Evolutionary conservation across 2,329 filamentous ascomycete species (phyloP).

Genomic region (Exophiala bonariae): DNA sequence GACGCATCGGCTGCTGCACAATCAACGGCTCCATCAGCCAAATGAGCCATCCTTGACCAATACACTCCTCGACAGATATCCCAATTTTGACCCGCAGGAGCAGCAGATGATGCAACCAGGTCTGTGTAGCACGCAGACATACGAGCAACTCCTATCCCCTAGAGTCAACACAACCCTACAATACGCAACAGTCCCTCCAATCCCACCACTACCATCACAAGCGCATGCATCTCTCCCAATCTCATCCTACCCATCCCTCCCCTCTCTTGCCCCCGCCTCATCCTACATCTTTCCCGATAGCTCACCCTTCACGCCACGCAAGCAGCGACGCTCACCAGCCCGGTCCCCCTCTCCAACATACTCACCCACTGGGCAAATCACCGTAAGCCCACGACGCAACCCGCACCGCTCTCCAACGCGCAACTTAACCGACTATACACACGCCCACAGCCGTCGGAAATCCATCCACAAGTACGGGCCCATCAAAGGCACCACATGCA

Average conservation of each 20-base stretch:
- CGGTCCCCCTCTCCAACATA: slow-evolving; percentile 39
- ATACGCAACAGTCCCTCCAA: too few relatives aligned
- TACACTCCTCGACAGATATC: too few relatives aligned
- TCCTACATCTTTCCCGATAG: slow-evolving; percentile 41
- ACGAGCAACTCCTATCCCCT: not conserved
- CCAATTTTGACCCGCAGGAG: not conserved
- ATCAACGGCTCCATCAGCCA: slow-evolving; percentile 3
- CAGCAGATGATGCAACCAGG: slow-evolving; percentile 40
- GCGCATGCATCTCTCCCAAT: slow-evolving; percentile 14
- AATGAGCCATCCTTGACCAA: too few relatives aligned
- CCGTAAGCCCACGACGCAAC: slow-evolving; percentile 32
- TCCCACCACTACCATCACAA: slow-evolving; percentile 1
- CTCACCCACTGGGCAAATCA: slow-evolving; percentile 33
- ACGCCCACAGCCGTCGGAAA: slow-evolving; percentile 38
- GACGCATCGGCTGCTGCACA: slow-evolving; percentile 23
- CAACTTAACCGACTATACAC: slow-evolving; percentile 30
- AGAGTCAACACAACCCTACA: slow-evolving; percentile 17
- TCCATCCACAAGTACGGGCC: slow-evolving; percentile 43
- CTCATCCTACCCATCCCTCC: slow-evolving; percentile 38
- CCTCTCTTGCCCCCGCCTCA: slow-evolving; percentile 33
- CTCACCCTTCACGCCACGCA: slow-evolving; percentile 32
- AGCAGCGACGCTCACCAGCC: slow-evolving; percentile 26
- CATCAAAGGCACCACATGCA: slow-evolving; percentile 26
- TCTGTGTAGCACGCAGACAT: slow-evolving; percentile 27
- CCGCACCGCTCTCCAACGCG: slow-evolving; percentile 28